Evolutionary conservation across 2,329 filamentous ascomycete species (phyloP).

Genomic region (Parastagonospora nodorum): DNA sequence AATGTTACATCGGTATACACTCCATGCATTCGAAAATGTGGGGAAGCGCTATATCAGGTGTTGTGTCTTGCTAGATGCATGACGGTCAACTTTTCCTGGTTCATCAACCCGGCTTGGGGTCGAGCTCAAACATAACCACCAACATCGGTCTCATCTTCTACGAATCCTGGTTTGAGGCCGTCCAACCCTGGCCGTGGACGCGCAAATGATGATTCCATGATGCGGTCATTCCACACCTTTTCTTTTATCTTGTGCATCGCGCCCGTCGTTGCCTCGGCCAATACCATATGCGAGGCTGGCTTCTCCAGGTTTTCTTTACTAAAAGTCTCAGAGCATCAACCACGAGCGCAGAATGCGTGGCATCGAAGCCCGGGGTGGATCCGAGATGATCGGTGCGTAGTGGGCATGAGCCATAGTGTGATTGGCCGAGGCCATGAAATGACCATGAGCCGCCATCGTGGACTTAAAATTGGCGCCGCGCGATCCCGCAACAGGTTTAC

Average conservation of each 20-base stretch:
- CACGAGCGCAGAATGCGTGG: constrained; percentile 4
- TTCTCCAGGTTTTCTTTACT: background rate
- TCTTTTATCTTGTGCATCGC: background rate
- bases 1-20: background rate
- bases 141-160: no score
- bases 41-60: no score
- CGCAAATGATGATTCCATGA: background rate
- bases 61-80: background rate
- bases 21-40: background rate
- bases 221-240: constrained; percentile 1
- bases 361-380: background rate
- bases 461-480: constrained; percentile 16
- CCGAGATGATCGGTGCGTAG: background rate
- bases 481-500: constrained; percentile 27
- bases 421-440: constrained; percentile 23
- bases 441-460: constrained; percentile 20
- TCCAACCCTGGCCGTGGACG: no score
- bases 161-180: no score
- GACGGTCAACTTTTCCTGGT: background rate
- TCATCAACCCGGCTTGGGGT: no score
- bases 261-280: background rate
- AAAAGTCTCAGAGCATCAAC: background rate
- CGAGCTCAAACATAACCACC: no score
- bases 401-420: constrained; percentile 7
- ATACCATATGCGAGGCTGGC: background rate